These are phyloP conservation scores for Globisporangium cylindrosporum DNA, from an alignment of 352 stramenopile species.

Conservation along the genomic window DNA sequence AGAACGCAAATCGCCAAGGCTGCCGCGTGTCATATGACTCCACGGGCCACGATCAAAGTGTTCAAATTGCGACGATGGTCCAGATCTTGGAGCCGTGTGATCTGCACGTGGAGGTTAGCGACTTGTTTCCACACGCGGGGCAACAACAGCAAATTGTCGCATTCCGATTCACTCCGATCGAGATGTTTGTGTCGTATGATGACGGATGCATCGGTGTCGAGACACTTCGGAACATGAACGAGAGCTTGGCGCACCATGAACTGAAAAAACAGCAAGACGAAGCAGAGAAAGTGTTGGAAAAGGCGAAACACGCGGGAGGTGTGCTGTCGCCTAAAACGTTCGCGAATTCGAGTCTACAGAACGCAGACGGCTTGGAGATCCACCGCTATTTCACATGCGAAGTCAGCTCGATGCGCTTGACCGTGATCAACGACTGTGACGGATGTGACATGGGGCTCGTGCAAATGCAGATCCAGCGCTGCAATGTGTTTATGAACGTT, in stretches of 20 bases:
- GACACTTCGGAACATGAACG: constrained; percentile 41
- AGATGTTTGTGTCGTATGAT: constrained; percentile 82
- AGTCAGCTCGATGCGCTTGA: constrained; percentile 59
- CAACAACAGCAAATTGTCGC: constrained; percentile 76
- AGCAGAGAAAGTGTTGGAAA: not conserved
- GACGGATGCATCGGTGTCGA: constrained; percentile 53
- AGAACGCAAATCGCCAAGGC: constrained; percentile 63
- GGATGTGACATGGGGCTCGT: constrained; percentile 83
- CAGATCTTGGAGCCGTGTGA: constrained; percentile 79
- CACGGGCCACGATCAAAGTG: constrained; percentile 5
- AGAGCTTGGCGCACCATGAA: constrained; percentile 26
- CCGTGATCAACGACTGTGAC: constrained; percentile 84
- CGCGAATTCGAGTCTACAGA: not conserved
- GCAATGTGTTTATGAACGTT: constrained; percentile 74
- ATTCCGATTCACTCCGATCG: constrained; percentile 68
- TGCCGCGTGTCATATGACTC: constrained; percentile 43
- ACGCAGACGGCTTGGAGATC: constrained; percentile 33
- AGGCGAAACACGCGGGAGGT: not conserved
- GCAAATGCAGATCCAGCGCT: constrained; percentile 68
- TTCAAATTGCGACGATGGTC: constrained; percentile 44
- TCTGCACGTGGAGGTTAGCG: constrained; percentile 60
- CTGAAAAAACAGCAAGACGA: constrained; percentile 13
- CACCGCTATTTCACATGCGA: constrained; percentile 81
- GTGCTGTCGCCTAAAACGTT: constrained; percentile 22
- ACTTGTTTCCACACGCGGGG: constrained; percentile 60